These are phyloP conservation scores for Cladosporium sp. DNA, from an alignment of 2,329 filamentous ascomycete genomes.

Conservation along the genomic window DNA sequence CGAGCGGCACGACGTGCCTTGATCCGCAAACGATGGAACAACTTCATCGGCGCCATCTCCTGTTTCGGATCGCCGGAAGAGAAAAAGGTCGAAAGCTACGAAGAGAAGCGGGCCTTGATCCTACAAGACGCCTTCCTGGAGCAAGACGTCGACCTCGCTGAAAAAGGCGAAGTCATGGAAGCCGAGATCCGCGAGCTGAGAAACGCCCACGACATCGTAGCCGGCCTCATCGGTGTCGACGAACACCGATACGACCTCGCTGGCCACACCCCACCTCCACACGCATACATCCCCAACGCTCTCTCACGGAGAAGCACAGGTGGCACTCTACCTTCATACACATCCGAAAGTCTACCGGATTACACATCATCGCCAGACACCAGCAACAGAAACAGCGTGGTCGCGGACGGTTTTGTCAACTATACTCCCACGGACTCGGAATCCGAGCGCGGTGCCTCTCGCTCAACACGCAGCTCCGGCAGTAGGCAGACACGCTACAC, in stretches of 20 bases:
- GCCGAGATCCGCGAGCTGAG: slow-evolving; percentile 49
- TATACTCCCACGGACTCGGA: slow-evolving; percentile 31
- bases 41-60: slow-evolving; percentile 26
- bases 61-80: slow-evolving; percentile 29
- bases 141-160: slow-evolving; percentile 41
- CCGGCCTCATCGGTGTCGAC: slow-evolving; percentile 25
- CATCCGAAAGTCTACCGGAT: slow-evolving; percentile 39
- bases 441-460: background rate
- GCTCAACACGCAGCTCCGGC: slow-evolving; percentile 17
- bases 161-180: slow-evolving; percentile 39
- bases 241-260: slow-evolving; percentile 31
- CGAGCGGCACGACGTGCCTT: slow-evolving; percentile 50
- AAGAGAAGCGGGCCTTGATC: slow-evolving; percentile 50
- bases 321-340: slow-evolving; percentile 32
- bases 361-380: slow-evolving; percentile 37
- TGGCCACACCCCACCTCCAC: slow-evolving; percentile 21
- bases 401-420: slow-evolving; percentile 40
- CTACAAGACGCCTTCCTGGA: slow-evolving; percentile 35
- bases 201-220: slow-evolving; percentile 50
- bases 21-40: slow-evolving; percentile 48
- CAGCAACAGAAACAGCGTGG: slow-evolving; percentile 23
- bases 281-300: slow-evolving; percentile 25
- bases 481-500: slow-evolving; percentile 26
- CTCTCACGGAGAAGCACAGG: slow-evolving; percentile 29
- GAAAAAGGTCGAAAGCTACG: slow-evolving; percentile 41